Evolutionary conservation across 202 grass and related monocot species (phyloP), one percentile per base, ranked within the genome.

Genomic region (Carex arenaria): DNA sequence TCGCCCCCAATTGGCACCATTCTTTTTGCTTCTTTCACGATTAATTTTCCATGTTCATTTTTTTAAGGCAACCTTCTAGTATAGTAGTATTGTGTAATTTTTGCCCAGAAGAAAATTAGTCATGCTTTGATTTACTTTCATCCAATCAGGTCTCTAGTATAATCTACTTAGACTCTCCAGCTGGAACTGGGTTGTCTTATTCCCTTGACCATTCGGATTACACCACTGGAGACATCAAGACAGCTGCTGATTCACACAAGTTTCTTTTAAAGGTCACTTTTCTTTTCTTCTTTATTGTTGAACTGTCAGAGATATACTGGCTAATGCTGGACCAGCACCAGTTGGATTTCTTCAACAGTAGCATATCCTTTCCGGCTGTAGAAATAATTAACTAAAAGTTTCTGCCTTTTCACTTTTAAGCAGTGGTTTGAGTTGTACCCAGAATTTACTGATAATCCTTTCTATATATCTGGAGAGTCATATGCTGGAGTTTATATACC

Each of bases 391-490:
- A 53, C 72, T 56, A 76, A 76, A 76, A 76, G 14, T 76, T 47
- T 51, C 49, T 87, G 32, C 64, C 38, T 84, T 79, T 66, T 81
- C 7, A 22, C 14, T 86, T 4, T 60, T 62, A 64, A 72, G 63
- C 87, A 94, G 94, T 97, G 94, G 94, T 92, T 91, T 23, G 79
- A 92, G 59, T 64, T 89, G 80, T 97, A 92, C 74, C 90, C 87
- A 0, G 87, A 94, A 83, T 91, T 94, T 72, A 85, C 87, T 77
- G 69, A 71, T 0, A 97, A 97, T 57, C 82, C 89, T 0, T 97
- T 97, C 66, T 97, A 97, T 83, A 89, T 97, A 40, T 83, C 92
- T 2, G 94, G 94, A 38, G 94, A 97, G 70, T 97, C 94, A 17
- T 97, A 91, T 80, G 92, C 89, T 64, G 94, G 94, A 54, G 47